Evolutionary conservation across 345 rosid genomes (phyloP).

Genomic region (Bruguiera gymnorhiza): DNA sequence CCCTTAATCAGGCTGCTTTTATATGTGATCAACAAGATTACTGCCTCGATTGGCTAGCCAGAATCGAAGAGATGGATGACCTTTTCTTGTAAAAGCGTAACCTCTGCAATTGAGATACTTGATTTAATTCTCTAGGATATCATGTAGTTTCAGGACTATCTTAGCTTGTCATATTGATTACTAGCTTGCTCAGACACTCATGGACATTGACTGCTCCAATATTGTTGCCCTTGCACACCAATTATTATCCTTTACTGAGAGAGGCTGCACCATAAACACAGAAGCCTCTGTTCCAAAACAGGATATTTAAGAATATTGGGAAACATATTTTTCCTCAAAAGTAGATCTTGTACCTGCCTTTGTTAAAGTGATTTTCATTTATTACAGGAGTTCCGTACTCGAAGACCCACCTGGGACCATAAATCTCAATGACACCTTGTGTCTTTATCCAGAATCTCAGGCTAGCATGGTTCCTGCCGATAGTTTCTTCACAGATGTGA

Average conservation of each 20-base stretch:
- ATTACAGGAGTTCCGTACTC: conserved; percentile 46
- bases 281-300: conserved; percentile 6
- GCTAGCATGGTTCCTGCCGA: conserved; percentile 15
- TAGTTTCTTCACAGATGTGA: conserved; percentile 16
- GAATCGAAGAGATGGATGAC: conserved; percentile 63
- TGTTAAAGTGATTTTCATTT: conserved; percentile 8
- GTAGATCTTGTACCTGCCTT: conserved; percentile 10
- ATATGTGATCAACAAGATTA: conserved; percentile 20
- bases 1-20: conserved; percentile 16
- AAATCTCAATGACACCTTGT: conserved; percentile 23
- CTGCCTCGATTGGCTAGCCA: conserved; percentile 41
- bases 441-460: conserved; percentile 30
- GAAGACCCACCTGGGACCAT: conserved; percentile 38
- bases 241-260: conserved; percentile 4
- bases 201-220: conserved; percentile 35
- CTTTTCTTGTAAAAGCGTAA: conserved; percentile 62
- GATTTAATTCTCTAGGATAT: conserved; percentile 27
- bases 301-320: conserved; percentile 9
- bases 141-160: conserved; percentile 27
- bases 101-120: conserved; percentile 43
- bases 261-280: conserved; percentile 11
- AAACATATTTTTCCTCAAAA: conserved; percentile 1
- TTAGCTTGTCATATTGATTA: conserved; percentile 23
- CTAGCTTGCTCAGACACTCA: conserved; percentile 26
- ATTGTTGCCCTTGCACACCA: conserved; percentile 7